These are phyloP conservation scores for Torulaspora maleeae DNA, from an alignment of 805 yeast genomes.

Conservation along the genomic window DNA sequence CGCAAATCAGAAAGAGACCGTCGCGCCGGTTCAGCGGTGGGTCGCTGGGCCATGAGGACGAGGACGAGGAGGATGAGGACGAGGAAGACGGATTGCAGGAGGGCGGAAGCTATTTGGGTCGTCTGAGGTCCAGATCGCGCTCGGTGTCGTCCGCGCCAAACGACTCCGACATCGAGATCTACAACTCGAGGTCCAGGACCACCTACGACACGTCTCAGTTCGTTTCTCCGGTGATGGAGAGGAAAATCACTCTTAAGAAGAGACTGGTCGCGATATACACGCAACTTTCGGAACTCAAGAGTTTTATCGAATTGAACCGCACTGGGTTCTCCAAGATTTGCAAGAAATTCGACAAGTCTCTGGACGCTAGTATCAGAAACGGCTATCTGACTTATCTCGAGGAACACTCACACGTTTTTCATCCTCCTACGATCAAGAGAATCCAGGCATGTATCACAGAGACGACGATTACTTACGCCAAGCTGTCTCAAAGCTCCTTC, in stretches of 20 bases:
- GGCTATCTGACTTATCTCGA: conserved; percentile 51
- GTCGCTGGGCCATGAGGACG: conserved; percentile 5
- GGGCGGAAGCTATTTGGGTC: background rate
- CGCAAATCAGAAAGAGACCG: conserved; percentile 12
- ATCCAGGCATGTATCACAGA: conserved; percentile 54
- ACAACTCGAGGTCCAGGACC: conserved; percentile 13
- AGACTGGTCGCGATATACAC: conserved; percentile 65
- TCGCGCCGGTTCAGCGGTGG: conserved; percentile 15
- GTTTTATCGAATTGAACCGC: conserved; percentile 75
- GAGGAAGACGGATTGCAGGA: conserved; percentile 6
- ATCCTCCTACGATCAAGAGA: conserved; percentile 41
- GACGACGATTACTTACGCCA: conserved; percentile 52
- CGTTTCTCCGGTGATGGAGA: conserved; percentile 25
- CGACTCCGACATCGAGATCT: conserved; percentile 8
- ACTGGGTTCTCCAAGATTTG: conserved; percentile 88
- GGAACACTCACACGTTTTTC: conserved; percentile 51
- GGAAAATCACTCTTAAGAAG: conserved; percentile 58
- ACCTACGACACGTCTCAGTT: conserved; percentile 11
- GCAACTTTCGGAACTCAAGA: conserved; percentile 71
- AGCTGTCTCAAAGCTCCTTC: conserved; percentile 30
- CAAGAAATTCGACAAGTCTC: conserved; percentile 86
- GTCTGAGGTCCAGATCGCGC: conserved; percentile 3
- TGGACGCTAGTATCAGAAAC: conserved; percentile 56
- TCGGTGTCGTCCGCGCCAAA: conserved; percentile 12
- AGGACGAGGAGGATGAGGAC: conserved; percentile 7